phyloP scores from a whole-genome alignment of 2,329 filamentous ascomycete species.

The Phoma herbarum region DNA sequence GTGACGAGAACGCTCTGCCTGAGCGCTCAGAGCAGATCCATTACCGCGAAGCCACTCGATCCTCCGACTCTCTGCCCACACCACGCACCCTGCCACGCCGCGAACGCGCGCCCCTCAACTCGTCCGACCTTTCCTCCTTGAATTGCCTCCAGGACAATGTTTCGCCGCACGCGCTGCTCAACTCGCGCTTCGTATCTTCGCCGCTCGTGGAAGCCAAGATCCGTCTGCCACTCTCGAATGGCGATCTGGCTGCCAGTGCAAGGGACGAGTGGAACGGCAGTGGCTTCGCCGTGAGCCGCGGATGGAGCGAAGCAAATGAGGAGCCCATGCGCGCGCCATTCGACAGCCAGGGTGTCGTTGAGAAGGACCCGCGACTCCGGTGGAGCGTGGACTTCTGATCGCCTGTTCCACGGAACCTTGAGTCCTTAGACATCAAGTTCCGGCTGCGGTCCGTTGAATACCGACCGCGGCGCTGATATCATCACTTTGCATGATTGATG shows the following conservation, averaged over 20 bases:
- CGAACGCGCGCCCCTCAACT: slow-evolving; percentile 34
- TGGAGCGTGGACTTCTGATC: slow-evolving; percentile 56
- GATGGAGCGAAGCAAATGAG: slow-evolving; percentile 33
- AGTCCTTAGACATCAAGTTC: too few species aligned
- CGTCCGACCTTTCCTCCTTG: slow-evolving; percentile 51
- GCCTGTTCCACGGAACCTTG: too few species aligned
- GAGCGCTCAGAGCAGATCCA: slow-evolving; percentile 24
- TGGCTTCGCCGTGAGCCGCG: slow-evolving; percentile 32
- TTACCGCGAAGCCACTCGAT: slow-evolving; percentile 32
- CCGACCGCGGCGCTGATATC: not conserved
- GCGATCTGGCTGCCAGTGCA: slow-evolving; percentile 31
- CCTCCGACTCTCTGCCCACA: slow-evolving; percentile 32
- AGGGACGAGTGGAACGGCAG: slow-evolving; percentile 29
- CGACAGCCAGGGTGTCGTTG: slow-evolving; percentile 45
- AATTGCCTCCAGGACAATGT: slow-evolving; percentile 52
- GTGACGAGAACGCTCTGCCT: slow-evolving; percentile 32
- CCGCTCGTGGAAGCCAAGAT: slow-evolving; percentile 51
- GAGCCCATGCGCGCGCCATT: slow-evolving; percentile 41
- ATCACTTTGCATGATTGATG: slow-evolving; percentile 4
- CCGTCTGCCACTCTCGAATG: slow-evolving; percentile 45
- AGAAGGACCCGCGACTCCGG: slow-evolving; percentile 50
- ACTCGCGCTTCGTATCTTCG: slow-evolving; percentile 49
- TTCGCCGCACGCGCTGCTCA: slow-evolving; percentile 44
- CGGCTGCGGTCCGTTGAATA: not conserved
- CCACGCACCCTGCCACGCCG: slow-evolving; percentile 36